Evolutionary conservation across 2,329 filamentous ascomycete genomes (phyloP).

Genomic region (Parastagonospora avenae): DNA sequence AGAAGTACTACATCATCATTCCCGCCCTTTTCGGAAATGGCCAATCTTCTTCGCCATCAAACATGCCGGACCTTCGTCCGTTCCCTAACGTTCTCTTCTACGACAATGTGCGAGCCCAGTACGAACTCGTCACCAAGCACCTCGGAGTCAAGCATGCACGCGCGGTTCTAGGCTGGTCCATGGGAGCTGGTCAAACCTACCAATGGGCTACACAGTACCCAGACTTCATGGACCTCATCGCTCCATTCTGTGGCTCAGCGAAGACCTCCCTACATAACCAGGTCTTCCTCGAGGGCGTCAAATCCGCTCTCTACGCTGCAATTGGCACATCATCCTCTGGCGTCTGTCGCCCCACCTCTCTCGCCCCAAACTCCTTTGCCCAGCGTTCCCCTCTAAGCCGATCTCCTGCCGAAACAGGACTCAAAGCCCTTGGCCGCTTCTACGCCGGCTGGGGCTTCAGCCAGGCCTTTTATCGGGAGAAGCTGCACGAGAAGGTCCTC

Average conservation of each 20-base stretch:
- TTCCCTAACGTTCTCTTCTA: constrained; percentile 70
- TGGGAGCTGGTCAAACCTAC: constrained; percentile 71
- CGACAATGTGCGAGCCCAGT: constrained; percentile 71
- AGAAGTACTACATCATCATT: constrained; percentile 71
- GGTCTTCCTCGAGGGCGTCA: constrained; percentile 70
- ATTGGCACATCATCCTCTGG: constrained; percentile 61
- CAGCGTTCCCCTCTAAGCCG: background rate
- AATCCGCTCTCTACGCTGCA: constrained; percentile 62
- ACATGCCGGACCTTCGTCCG: constrained; percentile 58
- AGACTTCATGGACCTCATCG: constrained; percentile 67
- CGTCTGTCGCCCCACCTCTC: constrained; percentile 38
- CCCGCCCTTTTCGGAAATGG: constrained; percentile 72
- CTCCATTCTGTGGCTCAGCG: constrained; percentile 70
- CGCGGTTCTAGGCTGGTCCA: constrained; percentile 71
- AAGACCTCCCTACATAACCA: constrained; percentile 70
- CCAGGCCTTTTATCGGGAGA: constrained; percentile 77
- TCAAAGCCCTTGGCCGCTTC: constrained; percentile 74
- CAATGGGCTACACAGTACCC: constrained; percentile 68
- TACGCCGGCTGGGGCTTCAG: constrained; percentile 85
- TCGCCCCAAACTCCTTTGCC: constrained; percentile 52
- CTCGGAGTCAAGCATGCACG: constrained; percentile 64
- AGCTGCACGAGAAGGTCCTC: constrained; percentile 67
- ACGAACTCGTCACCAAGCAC: constrained; percentile 68
- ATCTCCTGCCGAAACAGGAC: constrained; percentile 40
- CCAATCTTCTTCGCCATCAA: constrained; percentile 71